Base-by-base conservation (phyloP, 1,139 yeast species). In the Debaryomyces coudertii region DNA sequence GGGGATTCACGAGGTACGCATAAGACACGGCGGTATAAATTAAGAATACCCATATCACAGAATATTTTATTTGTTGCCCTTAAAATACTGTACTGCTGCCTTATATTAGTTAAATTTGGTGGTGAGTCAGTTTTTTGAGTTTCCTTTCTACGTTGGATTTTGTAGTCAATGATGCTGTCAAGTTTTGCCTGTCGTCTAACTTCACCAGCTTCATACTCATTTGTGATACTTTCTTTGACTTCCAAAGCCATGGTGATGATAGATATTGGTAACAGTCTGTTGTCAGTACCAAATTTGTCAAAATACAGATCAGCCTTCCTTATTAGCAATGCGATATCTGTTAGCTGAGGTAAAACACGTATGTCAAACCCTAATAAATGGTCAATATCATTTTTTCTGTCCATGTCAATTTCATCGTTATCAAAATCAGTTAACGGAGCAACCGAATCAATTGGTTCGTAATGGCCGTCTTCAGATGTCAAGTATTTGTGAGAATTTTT, bases 311-410 rank as follows among this genome's bases (percentile, higher is more conserved):
- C 73, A 1, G 72, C 66, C 45, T 63, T 62, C 36, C 78, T 65
- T 11, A 82, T 75, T 6, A 83, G 58, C 34, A 66, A 57, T 1
- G 77, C 72, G 3, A 80, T 66, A 29, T 74, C 69, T 9, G 81
- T 73, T 52, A 79, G 76, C 29, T 71, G 68, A 0, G 83, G 79
- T 14, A 83, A 63, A 42, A 81, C 70, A 46, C 69, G 70, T 7
- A 79, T 65, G 51, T 83, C 86, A 58, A 83, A 81, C 1, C 90
- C 89, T 43, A 78, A 62, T 45, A 82, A 66, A 51, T 75, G 79
- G 60, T 83, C 88, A 44, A 83, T 79, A 48, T 77, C 80, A 27
- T 70, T 56, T 36, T 67, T 70, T 3, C 73, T 67, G 41, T 63
- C 67, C 29, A 45, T 40, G 27, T 40, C 45, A 14, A 45, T 9